Conservation (phyloP, 1,284 basidiomycete genomes). For the Marasmius fiardii region DNA sequence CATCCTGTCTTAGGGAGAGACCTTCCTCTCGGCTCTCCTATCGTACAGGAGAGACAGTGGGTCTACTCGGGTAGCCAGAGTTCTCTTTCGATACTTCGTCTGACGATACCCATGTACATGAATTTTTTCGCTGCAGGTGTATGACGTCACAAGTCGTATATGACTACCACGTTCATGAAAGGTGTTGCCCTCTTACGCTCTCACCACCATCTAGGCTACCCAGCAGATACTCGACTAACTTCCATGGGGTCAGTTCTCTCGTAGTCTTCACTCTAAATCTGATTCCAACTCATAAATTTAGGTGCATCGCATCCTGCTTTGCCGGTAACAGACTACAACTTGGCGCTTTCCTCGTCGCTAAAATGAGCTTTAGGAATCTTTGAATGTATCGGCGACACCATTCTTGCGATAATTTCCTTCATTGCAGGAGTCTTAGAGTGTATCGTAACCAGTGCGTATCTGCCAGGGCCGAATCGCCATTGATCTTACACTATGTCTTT, state of each 20-base stretch:
- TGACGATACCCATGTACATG: too few species aligned
- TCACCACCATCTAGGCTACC: too few species aligned
- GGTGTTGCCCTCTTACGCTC: too few species aligned
- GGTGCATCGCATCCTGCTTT: constrained; percentile 33
- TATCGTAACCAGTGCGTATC: constrained; percentile 35
- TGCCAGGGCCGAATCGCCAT: background rate
- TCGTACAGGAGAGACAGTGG: too few species aligned
- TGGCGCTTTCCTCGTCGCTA: background rate
- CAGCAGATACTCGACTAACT: background rate
- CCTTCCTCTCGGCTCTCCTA: too few species aligned
- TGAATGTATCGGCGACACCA: constrained; percentile 38
- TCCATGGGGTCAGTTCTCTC: constrained; percentile 3
- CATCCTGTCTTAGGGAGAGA: too few species aligned
- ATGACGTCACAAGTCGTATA: too few species aligned
- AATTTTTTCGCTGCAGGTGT: too few species aligned
- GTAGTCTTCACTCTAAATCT: background rate
- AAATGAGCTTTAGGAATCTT: constrained; percentile 27
- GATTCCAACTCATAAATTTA: constrained; percentile 3
- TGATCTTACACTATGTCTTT: background rate
- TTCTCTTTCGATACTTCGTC: too few species aligned
- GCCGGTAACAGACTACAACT: constrained; percentile 13
- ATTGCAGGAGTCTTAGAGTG: constrained; percentile 44
- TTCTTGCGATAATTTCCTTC: constrained; percentile 34
- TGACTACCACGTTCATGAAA: too few species aligned
- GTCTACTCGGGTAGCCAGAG: too few species aligned